Percentiles rank a stretch among this genome's conserved stretches.
Conservation (phyloP, 306 rosid species). For the Styphnolobium japonicum region DNA sequence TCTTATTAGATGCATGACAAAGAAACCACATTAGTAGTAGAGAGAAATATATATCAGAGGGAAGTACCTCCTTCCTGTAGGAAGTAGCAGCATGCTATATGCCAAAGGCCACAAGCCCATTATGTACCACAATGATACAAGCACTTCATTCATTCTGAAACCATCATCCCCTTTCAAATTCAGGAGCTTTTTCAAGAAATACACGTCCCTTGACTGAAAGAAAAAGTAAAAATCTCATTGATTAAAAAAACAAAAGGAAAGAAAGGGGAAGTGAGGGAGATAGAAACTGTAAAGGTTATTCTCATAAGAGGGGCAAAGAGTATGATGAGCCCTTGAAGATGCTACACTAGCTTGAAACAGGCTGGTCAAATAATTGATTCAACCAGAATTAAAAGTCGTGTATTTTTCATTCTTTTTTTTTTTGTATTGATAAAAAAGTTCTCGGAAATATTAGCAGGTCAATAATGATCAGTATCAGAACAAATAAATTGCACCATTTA, state of each 20-base stretch:
- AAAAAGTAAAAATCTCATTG: background rate
- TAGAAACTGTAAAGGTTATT: background rate
- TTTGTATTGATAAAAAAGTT: background rate
- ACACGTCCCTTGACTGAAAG: conserved; percentile 64
- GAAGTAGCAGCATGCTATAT: conserved; percentile 78
- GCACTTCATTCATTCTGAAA: conserved; percentile 77
- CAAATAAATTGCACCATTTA: background rate
- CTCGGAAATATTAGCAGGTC: background rate
- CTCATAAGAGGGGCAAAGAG: background rate
- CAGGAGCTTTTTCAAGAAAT: conserved; percentile 79
- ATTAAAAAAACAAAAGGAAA: background rate
- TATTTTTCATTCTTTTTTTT: background rate
- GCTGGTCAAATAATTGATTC: background rate
- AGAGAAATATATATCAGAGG: background rate
- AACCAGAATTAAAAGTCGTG: background rate
- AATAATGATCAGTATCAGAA: background rate
- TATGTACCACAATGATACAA: conserved; percentile 80
- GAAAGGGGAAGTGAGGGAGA: background rate
- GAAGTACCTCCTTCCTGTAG: conserved; percentile 83
- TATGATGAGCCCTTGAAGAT: background rate
- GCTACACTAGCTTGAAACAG: background rate
- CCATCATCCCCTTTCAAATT: conserved; percentile 82
- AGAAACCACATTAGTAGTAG: background rate
- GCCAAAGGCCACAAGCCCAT: conserved; percentile 96
- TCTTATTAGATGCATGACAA: background rate